Base-by-base conservation (phyloP, 2,329 filamentous ascomycete genomes). In the Colletotrichum horii region DNA sequence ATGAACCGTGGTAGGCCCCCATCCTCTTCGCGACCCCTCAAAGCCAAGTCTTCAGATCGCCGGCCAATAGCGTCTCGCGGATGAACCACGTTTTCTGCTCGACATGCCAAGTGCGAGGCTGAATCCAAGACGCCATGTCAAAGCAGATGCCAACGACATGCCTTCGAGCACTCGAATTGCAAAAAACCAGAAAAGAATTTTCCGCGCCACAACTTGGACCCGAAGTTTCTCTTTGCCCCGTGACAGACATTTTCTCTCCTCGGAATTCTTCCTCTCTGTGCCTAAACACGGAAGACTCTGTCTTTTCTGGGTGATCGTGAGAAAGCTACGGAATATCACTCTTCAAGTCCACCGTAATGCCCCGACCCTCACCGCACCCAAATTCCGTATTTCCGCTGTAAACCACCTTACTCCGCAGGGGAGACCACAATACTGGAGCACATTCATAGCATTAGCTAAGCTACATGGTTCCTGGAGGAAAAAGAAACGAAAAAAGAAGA, bases 71-170 rank as follows among this genome's bases (percentile, higher is more conserved):
- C 65, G 67, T 55, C 34, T 52, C 71, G 38, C 55, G 48, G 67
- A 77, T 56, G 64, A 75, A 78, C 78, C 79, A 79, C 78, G 78
- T 79, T 78, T 78, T 75, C 74, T 71, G 66, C 75, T 76, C 74
- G 74, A 77, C 78, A 76, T 75, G 77, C 76, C 75, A 78, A 78
- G 77, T 69, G 69, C 78, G 75, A 80, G 79, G 79, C 79, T 80
- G 79, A 79, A 73, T 48, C 43, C n/a, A 22, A 22, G n/a, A 22
- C 43, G 43, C 43, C 43, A 48, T 22, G 43, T 48, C n/a, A 22
- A 48, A 8, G 22, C 43, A 22, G n/a, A 48, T 48, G 43, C n/a
- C 43, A 61, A 22, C 19, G 28, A 30, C 30, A 61, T 32, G 58
- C 58, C 34, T 61, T 12, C 30, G 16, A 58, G 55, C 26, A 58